Evolutionary conservation across 192 early-diverging fungal species (phyloP).

Genomic region (Coemansia sp.): DNA sequence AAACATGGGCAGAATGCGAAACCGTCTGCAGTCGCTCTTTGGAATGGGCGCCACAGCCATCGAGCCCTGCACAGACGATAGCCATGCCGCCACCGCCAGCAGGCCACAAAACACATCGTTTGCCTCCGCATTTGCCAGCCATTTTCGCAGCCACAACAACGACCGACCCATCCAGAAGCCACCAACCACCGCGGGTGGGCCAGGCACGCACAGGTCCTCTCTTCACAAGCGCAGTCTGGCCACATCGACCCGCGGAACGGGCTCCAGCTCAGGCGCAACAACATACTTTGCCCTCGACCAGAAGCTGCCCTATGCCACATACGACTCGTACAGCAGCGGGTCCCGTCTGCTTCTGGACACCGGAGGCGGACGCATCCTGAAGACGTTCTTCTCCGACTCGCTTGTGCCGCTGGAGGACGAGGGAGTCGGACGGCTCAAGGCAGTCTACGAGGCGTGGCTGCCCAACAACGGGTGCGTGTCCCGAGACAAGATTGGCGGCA

Average conservation of each 20-base stretch:
- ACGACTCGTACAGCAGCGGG: conserved; percentile 28
- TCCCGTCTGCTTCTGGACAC: conserved; percentile 29
- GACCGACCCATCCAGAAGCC: neutral
- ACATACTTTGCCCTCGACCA: conserved; percentile 10
- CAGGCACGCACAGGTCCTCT: neutral
- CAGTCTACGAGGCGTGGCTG: conserved; percentile 46
- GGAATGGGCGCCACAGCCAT: conserved; percentile 10
- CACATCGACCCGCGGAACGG: neutral
- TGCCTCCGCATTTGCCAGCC: conserved; percentile 3
- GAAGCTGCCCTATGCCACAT: conserved; percentile 23
- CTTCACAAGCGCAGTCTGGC: conserved; percentile 1
- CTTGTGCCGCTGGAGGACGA: conserved; percentile 41
- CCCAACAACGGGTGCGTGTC: conserved; percentile 23
- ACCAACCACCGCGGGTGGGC: neutral
- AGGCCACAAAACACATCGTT: conserved; percentile 1
- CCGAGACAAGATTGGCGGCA: conserved; percentile 38
- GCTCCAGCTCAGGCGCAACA: neutral
- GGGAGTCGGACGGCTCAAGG: conserved; percentile 44
- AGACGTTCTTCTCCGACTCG: conserved; percentile 39
- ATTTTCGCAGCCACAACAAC: conserved; percentile 8
- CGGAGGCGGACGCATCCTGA: conserved; percentile 25
- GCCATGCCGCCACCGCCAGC: neutral
- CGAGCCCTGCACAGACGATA: conserved; percentile 2
- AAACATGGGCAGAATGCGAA: conserved; percentile 29
- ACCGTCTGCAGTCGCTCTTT: conserved; percentile 28